Evolutionary conservation across 495 filamentous ascomycete species (phyloP), one percentile per base, ranked within the genome.

Genomic region (Elasticomyces elasticus): DNA sequence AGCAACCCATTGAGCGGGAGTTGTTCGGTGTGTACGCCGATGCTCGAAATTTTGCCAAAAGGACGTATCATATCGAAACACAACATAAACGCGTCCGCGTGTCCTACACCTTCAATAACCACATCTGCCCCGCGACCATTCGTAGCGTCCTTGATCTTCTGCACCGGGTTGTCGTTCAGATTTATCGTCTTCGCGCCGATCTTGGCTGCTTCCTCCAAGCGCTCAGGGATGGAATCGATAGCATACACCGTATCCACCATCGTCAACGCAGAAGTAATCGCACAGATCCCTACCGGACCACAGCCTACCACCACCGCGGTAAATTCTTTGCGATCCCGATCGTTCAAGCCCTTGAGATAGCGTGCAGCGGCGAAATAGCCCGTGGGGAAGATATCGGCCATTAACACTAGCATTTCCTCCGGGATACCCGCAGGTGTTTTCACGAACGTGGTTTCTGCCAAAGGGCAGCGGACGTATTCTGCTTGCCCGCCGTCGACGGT

Each of bases 331-430:
- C 86, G 79, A 51, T 84, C 76, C 60, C 79, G 74, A 0, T 74
- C 64, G 1, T 75, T 79, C 43, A 87, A 74, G 50, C 79, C 71
- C 31, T 76, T 79, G 70, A 96, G 89, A 5, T 82, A 91, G 65
- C 89, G 94, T 37, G 71, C 68, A n/a, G 87, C 88, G 13, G 86
- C 92, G 62, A 92, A 96, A 69, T 79, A 96, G 11, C 91, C 92
- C 1, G 89, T 96, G 1, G 86, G 84, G 62, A 76, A 78, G 59
- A 91, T 90, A 64, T 91, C 86, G 5, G 86, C 87, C 86, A 90
- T 90, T 12, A 97, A 76, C n/a, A 95, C 82, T 45, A 95, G 72
- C 25, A 78, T 80, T 53, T 86, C 80, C 57, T 91, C 84, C 19
- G 83, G 76, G 44, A 95, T 84, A 23, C 77, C 84, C 27, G 79